phyloP scores from a whole-genome alignment of 345 rosid genomes.

The Gossypium herbaceum region DNA sequence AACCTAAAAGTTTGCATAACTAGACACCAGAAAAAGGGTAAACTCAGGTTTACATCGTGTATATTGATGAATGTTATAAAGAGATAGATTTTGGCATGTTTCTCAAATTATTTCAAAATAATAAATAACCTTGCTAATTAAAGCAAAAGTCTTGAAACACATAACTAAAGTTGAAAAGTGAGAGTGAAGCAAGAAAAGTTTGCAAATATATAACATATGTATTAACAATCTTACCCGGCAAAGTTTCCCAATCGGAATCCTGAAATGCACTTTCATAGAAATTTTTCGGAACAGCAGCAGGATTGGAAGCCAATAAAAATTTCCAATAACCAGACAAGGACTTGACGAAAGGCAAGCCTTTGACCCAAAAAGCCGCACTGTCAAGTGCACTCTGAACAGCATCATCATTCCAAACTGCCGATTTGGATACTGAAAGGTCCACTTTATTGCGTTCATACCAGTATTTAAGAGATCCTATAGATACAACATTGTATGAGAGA shows the following conservation, averaged over 20 bases:
- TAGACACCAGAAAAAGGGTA: not conserved
- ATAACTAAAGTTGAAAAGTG: not conserved
- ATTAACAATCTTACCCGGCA: constrained; percentile 55
- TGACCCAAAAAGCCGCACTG: constrained; percentile 73
- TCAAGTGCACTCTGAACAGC: constrained; percentile 72
- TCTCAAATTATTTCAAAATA: not conserved
- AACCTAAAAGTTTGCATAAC: not conserved
- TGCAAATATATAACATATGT: not conserved
- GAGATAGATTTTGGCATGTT: not conserved
- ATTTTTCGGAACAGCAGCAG: constrained; percentile 52
- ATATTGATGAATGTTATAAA: not conserved
- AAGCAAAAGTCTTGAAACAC: not conserved
- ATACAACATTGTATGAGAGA: constrained; percentile 15
- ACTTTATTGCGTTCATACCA: constrained; percentile 83
- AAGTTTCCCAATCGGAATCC: constrained; percentile 71
- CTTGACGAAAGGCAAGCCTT: constrained; percentile 73
- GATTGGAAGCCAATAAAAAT: constrained; percentile 68
- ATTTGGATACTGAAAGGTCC: constrained; percentile 51
- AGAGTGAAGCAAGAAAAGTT: not conserved
- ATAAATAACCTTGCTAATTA: not conserved
- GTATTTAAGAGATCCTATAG: constrained; percentile 67
- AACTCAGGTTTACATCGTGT: not conserved
- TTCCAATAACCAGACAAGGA: constrained; percentile 92
- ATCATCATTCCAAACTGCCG: constrained; percentile 91
- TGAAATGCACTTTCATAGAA: constrained; percentile 52